Evolutionary conservation across 257 asterid species (phyloP), one percentile per base, ranked within the genome.

Genomic region (Nicotiana attenuata): DNA sequence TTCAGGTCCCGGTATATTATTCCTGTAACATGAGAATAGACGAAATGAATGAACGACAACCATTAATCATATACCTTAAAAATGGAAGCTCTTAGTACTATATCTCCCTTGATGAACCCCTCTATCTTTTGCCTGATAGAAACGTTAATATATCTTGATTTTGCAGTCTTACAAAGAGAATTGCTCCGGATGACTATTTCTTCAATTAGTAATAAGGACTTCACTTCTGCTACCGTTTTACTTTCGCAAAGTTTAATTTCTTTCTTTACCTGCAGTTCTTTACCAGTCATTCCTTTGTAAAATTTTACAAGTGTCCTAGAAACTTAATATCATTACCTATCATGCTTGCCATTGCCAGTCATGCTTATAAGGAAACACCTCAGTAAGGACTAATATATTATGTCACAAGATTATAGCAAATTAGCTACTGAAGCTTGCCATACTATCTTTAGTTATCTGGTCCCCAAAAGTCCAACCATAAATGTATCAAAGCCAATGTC

Each of bases 1-100:
- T 96, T 96, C 90, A 96, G 83, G 85, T 96, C 99, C 64, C 99
- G 92, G 82, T 96, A 96, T 83, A 96, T 88, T 73, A 96, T 94
- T 88, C 99, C 99, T 96, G 97, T 78, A 83, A 84, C 19, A 68
- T 28, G 35, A 82, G 38, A 86, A 86, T 31, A 83, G 41, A 83
- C 24, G 60, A 71, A 71, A 68, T 15, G 57, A 80, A 59, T 20
- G 28, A 69, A 77, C 65, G 69, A 76, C 60, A 76, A 64, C 35
- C 63, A 47, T 45, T 16, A 24, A 79, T 26, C 69, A 28, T 24
- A 47, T 26, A 47, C 8, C 61, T 20, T 71, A 11, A 6, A 71
- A 24, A 47, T 73, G 78, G 78, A 73, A 22, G 8, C 60, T 45
- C 78, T 7, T 73, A 73, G 16, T 47, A 47, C 61, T 47, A 14